Conservation (phyloP, 1,139 yeast species). For the Geotrichum candidum region DNA sequence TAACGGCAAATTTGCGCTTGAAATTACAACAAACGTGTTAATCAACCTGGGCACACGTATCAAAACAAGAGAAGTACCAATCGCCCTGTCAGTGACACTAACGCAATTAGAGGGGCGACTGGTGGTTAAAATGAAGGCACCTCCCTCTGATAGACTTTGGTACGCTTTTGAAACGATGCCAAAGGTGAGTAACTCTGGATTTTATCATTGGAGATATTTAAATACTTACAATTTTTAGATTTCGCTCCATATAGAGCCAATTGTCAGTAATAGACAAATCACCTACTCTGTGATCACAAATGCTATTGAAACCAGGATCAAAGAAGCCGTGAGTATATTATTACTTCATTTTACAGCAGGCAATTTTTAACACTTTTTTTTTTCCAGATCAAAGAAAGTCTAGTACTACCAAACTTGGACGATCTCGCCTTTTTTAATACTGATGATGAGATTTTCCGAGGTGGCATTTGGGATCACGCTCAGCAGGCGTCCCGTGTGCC, state of each 20-base stretch:
- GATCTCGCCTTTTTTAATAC: conserved; percentile 72
- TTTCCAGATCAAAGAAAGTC: conserved; percentile 50
- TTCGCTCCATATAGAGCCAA: conserved; percentile 68
- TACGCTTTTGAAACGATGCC: conserved; percentile 83
- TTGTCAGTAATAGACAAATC: conserved; percentile 76
- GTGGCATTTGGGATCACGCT: conserved; percentile 69
- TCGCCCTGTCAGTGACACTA: conserved; percentile 65
- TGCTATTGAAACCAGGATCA: conserved; percentile 68
- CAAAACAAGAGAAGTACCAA: conserved; percentile 70
- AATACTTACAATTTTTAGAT: conserved; percentile 5
- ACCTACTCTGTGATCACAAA: conserved; percentile 74
- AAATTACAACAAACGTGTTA: conserved; percentile 72
- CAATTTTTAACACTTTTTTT: background rate
- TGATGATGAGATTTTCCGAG: conserved; percentile 63
- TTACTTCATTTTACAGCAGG: background rate
- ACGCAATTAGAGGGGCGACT: conserved; percentile 69
- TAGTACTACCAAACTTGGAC: conserved; percentile 85
- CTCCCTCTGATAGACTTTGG: conserved; percentile 90
- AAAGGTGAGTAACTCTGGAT: conserved; percentile 43
- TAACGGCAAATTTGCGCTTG: conserved; percentile 65
- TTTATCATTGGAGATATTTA: background rate
- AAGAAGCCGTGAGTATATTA: conserved; percentile 47
- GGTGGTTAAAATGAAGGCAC: conserved; percentile 66
- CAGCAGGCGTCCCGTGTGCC: conserved; percentile 2
- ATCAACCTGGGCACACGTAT: conserved; percentile 70